These are phyloP conservation scores for Forsythia viridissima DNA, from an alignment of 257 asterid genomes.

Conservation along the genomic window DNA sequence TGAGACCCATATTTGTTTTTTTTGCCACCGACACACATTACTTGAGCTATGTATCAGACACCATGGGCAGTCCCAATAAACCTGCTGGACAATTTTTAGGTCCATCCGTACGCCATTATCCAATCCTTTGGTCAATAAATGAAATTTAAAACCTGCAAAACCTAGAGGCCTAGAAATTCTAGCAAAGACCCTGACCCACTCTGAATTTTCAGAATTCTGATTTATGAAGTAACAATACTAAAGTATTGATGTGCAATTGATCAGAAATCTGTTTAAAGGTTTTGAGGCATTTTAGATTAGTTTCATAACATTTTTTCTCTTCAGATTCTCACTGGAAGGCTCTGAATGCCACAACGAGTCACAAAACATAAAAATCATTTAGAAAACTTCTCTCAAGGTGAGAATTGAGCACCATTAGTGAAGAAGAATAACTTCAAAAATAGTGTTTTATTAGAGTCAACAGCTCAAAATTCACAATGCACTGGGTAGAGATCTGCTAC, in stretches of 20 bases:
- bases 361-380: neutral
- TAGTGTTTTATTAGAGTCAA: neutral
- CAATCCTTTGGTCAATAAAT: neutral
- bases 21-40: neutral
- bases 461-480: neutral
- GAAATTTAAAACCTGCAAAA: neutral
- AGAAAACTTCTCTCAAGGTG: neutral
- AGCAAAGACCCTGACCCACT: neutral
- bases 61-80: neutral
- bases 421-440: neutral
- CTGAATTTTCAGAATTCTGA: neutral
- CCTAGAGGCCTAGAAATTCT: neutral
- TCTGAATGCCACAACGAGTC: neutral
- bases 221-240: neutral
- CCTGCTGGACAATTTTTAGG: neutral
- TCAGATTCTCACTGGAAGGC: neutral
- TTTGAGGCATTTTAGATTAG: neutral
- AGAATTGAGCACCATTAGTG: neutral
- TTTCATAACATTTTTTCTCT: neutral
- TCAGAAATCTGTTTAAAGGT: neutral
- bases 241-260: neutral
- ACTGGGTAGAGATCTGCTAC: neutral
- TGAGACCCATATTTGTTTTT: neutral
- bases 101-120: neutral
- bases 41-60: neutral